These are phyloP conservation scores for Bipolaris sorokiniana DNA, from an alignment of 2,329 filamentous ascomycete species.

Conservation along the genomic window DNA sequence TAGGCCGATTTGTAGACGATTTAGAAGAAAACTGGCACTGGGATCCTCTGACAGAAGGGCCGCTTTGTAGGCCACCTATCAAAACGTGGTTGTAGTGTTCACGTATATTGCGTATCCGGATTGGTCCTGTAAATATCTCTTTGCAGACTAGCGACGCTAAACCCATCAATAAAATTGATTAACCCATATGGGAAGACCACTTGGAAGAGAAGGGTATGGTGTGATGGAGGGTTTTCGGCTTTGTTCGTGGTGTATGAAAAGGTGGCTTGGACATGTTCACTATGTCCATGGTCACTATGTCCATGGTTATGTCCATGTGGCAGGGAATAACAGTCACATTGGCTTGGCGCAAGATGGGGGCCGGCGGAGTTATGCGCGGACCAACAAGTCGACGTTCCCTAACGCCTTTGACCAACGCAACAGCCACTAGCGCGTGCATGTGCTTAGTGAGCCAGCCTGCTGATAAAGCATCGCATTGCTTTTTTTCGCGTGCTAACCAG, in stretches of 20 bases:
- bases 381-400: neutral
- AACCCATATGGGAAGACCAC: too few relatives aligned
- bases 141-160: too few relatives aligned
- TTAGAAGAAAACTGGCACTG: conserved; percentile 60
- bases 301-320: too few relatives aligned
- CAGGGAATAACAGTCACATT: too few relatives aligned
- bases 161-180: too few relatives aligned
- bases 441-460: neutral
- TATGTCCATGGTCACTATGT: too few relatives aligned
- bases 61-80: neutral
- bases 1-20: conserved; percentile 65
- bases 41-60: conserved; percentile 10
- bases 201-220: too few relatives aligned
- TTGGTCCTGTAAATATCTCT: too few relatives aligned
- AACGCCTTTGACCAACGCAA: neutral
- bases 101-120: neutral
- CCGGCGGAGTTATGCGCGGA: neutral
- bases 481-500: neutral
- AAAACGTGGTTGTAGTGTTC: neutral
- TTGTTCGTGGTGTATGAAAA: too few relatives aligned
- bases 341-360: neutral
- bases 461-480: neutral
- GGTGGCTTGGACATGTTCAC: too few relatives aligned
- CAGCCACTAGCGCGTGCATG: neutral
- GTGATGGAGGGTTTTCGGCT: too few relatives aligned